These are phyloP conservation scores for Dacryopinax primogenitus DNA, from an alignment of 768 basidiomycete genomes.

Conservation along the genomic window DNA sequence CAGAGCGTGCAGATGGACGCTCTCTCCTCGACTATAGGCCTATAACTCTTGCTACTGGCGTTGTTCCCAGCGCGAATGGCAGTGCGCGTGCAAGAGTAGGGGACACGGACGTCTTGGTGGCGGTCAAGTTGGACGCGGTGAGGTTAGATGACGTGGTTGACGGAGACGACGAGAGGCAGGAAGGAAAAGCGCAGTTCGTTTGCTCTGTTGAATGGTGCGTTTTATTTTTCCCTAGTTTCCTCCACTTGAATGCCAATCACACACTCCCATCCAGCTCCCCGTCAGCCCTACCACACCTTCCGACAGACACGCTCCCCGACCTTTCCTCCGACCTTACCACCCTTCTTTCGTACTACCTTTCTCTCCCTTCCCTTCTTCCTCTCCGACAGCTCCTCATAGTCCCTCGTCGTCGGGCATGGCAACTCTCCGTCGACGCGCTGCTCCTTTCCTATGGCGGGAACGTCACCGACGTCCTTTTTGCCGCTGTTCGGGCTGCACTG, in stretches of 20 bases:
- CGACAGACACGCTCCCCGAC: slow-evolving; percentile 54
- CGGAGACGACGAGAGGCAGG: slow-evolving; percentile 29
- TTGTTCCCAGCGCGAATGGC: slow-evolving; percentile 71
- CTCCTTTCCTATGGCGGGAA: slow-evolving; percentile 66
- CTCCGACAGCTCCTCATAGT: slow-evolving; percentile 48
- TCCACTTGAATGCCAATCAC: not conserved
- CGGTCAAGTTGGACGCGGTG: slow-evolving; percentile 69
- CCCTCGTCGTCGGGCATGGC: slow-evolving; percentile 54
- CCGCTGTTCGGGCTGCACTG: slow-evolving; percentile 64
- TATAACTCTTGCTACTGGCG: slow-evolving; percentile 61
- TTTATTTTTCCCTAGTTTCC: not conserved
- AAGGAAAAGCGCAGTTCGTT: slow-evolving; percentile 26
- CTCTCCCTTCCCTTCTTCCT: slow-evolving; percentile 50
- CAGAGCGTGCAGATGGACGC: slow-evolving; percentile 70
- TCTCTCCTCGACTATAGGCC: slow-evolving; percentile 50
- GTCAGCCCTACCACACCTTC: slow-evolving; percentile 60
- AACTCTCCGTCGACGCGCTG: slow-evolving; percentile 60
- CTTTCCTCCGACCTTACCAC: slow-evolving; percentile 59
- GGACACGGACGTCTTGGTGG: slow-evolving; percentile 68
- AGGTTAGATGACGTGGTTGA: slow-evolving; percentile 31
- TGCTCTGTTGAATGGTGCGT: slow-evolving; percentile 8
- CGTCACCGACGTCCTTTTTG: slow-evolving; percentile 60
- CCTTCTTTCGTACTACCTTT: slow-evolving; percentile 49
- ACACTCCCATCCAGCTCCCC: slow-evolving; percentile 48
- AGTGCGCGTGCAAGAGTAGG: slow-evolving; percentile 67